Base-by-base conservation (phyloP, 2,329 filamentous ascomycete genomes). In the Leptographium radiaticola region DNA sequence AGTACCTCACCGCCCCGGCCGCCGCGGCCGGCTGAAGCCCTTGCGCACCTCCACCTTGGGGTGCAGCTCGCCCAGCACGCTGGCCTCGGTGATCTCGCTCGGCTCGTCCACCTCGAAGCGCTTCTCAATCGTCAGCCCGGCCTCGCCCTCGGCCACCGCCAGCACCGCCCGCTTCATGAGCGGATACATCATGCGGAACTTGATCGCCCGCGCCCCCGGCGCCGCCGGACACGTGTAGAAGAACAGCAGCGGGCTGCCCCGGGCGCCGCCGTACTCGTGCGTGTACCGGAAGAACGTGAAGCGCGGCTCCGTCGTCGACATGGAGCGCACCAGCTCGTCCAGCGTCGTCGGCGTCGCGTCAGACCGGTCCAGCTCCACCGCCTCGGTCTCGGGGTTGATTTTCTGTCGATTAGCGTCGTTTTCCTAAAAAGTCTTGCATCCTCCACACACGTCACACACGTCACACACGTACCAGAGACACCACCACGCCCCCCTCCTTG, bases 151-250 rank as follows among this genome's bases (percentile, higher is more conserved):
- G 18, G 86, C 87, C 38, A 83, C 66, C n/a, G 72, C 69, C 34
- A 89, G 71, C 4, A 87, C 84, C 30, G 80, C 77, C 12, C 79
- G 73, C 68, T 83, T 83, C 72, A 83, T 83, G 31, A 83, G 71
- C 38, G 87, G 86, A 66, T 93, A 93, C 63, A 93, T 69, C 88
- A 94, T 94, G 59, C 87, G 77, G 69, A 86, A 84, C 71, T 88
- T 90, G 71, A 93, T 86, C 52, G 78, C 72, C 69, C 83, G 87
- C 52, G 76, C 80, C 33, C 73, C 77, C 0, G 78, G 70, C 6
- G 83, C 75, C 9, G 77, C 71, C 0, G 88, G 88, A 66, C 86
- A 89, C 7, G 87, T 91, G 70, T 89, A 91, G 65, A 93, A 81
- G 71, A 93, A 93, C 7, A 91, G 73, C 49, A 91, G 71, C 3